Base-by-base conservation (phyloP, 768 basidiomycete species). In the Cyclocybe aegerita region DNA sequence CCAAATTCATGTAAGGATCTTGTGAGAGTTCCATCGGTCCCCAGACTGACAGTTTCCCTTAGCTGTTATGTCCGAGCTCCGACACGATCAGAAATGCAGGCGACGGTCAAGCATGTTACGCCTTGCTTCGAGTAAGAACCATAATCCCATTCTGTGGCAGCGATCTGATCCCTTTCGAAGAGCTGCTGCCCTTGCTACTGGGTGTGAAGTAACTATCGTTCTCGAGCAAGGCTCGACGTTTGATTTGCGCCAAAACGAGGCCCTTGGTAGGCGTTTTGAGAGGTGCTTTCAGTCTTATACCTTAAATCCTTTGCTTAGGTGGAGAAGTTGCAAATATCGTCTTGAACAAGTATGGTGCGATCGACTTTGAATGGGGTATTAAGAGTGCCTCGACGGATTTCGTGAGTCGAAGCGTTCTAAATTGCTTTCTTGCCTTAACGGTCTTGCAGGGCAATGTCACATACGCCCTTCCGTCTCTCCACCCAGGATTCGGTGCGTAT, bases 331-430 rank as follows among this genome's bases (percentile, higher is more conserved):
- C 80, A 0, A 76, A 79, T 42, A 73, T 88, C 35, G 75, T 82
- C 30, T 66, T 75, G 12, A 82, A 79, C 53, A 80, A 80, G 48
- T 86, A 83, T 51, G 87, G 85, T 0, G 66, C 68, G 2, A 73
- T 86, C 48, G 83, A 86, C 62, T 79, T 83, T 59, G 77, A 79
- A 52, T 83, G 80, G 76, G 84, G 88, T 40, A 86, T 86, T 58
- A 68, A 71, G 4, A 76, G 76, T 39, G 90, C 88, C 9, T 92
- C 88, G 4, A 92, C 90, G 2, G 90, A 92, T 63, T 92, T 93
- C 55, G 90, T 90, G 58, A 71, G 86, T 70, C 6, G 15, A 6
- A 41, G 33, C 34, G 29, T 33, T 38, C 9, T 1, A 31, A 23
- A 14, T 35, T 43, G 29, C 7, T 15, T 14, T 51, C 36, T 44